Evolutionary conservation across 202 grass and related monocot species (phyloP).

Genomic region (Tripidium arundinaceum): DNA sequence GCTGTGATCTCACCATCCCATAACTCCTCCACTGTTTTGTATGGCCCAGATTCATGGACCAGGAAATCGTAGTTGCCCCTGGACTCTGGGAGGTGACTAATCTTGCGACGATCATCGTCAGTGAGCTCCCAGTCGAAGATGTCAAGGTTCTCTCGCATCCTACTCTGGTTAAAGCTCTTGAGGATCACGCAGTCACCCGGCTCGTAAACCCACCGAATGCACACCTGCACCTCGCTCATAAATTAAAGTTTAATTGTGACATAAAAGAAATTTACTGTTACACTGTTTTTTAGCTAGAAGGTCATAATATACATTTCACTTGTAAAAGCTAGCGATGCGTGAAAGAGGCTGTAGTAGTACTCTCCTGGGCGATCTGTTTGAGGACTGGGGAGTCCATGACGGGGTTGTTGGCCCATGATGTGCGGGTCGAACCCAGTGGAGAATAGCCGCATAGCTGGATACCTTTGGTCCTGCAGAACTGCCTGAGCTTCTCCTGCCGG

Average conservation of each 20-base stretch:
- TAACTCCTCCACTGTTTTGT: too few relatives aligned
- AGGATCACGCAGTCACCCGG: slow-evolving; percentile 23
- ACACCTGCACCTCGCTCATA: slow-evolving; percentile 15
- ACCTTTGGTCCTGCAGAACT: slow-evolving; percentile 32
- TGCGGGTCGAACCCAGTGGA: slow-evolving; percentile 41
- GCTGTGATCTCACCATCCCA: too few relatives aligned
- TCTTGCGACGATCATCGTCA: slow-evolving; percentile 6
- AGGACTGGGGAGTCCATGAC: slow-evolving; percentile 16
- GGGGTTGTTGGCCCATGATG: slow-evolving; percentile 23
- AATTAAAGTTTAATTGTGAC: too few relatives aligned
- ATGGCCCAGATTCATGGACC: too few relatives aligned
- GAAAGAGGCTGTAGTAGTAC: too few relatives aligned
- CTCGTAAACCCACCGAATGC: slow-evolving; percentile 46
- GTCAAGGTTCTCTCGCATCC: slow-evolving; percentile 42
- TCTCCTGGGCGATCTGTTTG: too few relatives aligned
- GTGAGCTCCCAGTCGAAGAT: slow-evolving; percentile 61
- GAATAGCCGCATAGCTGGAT: slow-evolving; percentile 54
- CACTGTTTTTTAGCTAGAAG: too few relatives aligned
- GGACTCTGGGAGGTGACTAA: slow-evolving; percentile 18
- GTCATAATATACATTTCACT: too few relatives aligned
- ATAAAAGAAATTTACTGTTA: too few relatives aligned
- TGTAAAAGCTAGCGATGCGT: too few relatives aligned
- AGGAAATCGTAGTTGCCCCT: slow-evolving; percentile 6
- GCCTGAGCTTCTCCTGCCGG: slow-evolving; percentile 54
- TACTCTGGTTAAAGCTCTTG: slow-evolving; percentile 42